Evolutionary conservation across 345 rosid genomes (phyloP).

Genomic region (Syzygium grande): DNA sequence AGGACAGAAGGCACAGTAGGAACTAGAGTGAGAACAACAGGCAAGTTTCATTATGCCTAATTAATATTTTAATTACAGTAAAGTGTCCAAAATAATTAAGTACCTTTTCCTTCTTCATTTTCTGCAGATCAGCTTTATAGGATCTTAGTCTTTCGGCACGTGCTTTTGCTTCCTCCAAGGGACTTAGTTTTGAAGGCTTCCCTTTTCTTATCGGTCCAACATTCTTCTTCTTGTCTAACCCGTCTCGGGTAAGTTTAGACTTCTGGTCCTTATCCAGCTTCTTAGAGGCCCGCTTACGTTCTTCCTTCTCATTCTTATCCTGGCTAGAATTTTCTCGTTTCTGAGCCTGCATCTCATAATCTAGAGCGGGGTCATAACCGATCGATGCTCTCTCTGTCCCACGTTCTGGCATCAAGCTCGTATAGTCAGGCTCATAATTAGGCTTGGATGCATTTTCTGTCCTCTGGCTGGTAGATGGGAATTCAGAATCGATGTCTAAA

Average conservation of each 20-base stretch:
- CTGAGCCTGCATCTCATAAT: slow-evolving; percentile 55
- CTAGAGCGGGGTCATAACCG: slow-evolving; percentile 76
- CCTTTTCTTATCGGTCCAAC: slow-evolving; percentile 75
- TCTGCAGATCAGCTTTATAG: slow-evolving; percentile 92
- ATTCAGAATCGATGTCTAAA: slow-evolving; percentile 58
- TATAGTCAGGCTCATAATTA: slow-evolving; percentile 76
- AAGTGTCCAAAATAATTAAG: background rate
- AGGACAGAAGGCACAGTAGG: background rate
- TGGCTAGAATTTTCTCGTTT: slow-evolving; percentile 15
- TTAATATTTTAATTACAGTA: background rate
- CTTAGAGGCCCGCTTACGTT: slow-evolving; percentile 37
- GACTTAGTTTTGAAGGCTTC: slow-evolving; percentile 71
- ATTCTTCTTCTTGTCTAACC: slow-evolving; percentile 53
- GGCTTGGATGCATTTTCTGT: slow-evolving; percentile 26
- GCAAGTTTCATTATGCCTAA: background rate
- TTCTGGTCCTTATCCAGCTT: slow-evolving; percentile 52
- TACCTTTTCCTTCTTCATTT: slow-evolving; percentile 93
- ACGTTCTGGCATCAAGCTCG: slow-evolving; percentile 71
- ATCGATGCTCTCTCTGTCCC: slow-evolving; percentile 37
- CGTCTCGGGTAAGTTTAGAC: slow-evolving; percentile 36
- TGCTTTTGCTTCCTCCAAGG: slow-evolving; percentile 85
- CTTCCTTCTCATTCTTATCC: slow-evolving; percentile 34
- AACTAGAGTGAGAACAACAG: background rate
- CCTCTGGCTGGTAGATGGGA: slow-evolving; percentile 30
- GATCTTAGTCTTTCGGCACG: slow-evolving; percentile 91